phyloP scores from a whole-genome alignment of 257 asterid genomes.

The Penstemon davidsonii region DNA sequence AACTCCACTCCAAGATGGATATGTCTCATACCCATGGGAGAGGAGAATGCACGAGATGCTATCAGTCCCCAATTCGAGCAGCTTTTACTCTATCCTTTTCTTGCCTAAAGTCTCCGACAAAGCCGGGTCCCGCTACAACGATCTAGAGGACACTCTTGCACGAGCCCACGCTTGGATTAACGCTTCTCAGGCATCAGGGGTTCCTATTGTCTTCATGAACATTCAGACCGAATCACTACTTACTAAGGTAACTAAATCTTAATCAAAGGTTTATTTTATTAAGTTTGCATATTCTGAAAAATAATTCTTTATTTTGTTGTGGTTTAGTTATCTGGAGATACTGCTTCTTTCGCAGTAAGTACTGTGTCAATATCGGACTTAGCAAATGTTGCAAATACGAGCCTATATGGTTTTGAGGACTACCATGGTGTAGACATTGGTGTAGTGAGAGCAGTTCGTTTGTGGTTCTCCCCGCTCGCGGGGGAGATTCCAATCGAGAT shows the following conservation, averaged over 20 bases:
- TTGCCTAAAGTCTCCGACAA: slow-evolving; percentile 77
- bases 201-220: slow-evolving; percentile 82
- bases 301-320: neutral
- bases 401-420: slow-evolving; percentile 88
- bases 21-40: slow-evolving; percentile 86
- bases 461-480: slow-evolving; percentile 83
- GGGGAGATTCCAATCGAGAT: slow-evolving; percentile 84
- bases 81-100: slow-evolving; percentile 76
- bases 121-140: slow-evolving; percentile 50
- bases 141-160: slow-evolving; percentile 90
- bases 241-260: slow-evolving; percentile 60
- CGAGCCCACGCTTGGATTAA: slow-evolving; percentile 91
- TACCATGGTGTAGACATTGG: slow-evolving; percentile 95
- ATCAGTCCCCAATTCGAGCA: slow-evolving; percentile 68
- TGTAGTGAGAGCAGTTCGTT: slow-evolving; percentile 81
- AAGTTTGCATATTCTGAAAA: neutral
- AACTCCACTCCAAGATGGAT: slow-evolving; percentile 75
- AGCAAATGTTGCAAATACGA: slow-evolving; percentile 68
- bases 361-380: slow-evolving; percentile 84
- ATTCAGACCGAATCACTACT: slow-evolving; percentile 94
- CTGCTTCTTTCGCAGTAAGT: slow-evolving; percentile 73
- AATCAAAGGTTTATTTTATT: neutral
- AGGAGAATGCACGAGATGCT: slow-evolving; percentile 70
- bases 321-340: slow-evolving; percentile 78
- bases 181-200: slow-evolving; percentile 79